phyloP scores from a whole-genome alignment of 1,284 basidiomycete genomes.

The Ceratobasidium sp. region DNA sequence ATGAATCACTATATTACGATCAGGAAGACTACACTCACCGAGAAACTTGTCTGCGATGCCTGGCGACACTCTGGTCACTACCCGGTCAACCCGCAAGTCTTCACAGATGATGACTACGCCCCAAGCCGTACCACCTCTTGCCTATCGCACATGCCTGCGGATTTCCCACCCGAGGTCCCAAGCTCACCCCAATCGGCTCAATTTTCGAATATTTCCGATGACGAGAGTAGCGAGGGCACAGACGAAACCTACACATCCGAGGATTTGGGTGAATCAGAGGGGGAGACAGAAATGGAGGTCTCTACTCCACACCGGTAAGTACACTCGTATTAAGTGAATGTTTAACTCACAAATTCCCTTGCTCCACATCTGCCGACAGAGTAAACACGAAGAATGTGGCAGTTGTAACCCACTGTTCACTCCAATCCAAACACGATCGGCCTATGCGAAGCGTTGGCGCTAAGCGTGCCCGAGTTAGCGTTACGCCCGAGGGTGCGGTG shows the following conservation, averaged over 20 bases:
- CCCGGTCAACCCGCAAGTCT: constrained; percentile 28
- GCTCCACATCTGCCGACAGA: not conserved
- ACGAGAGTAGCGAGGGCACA: no score
- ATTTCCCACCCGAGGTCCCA: not conserved
- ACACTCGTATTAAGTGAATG: no score
- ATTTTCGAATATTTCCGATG: not conserved
- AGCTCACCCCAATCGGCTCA: not conserved
- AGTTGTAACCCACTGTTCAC: not conserved
- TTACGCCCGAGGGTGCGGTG: not conserved
- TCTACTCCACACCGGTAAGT: no score
- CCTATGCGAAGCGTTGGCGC: no score
- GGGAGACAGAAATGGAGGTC: not conserved
- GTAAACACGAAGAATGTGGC: not conserved
- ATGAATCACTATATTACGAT: constrained; percentile 38
- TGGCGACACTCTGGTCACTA: constrained; percentile 25
- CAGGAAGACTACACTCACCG: not conserved
- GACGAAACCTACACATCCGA: not conserved
- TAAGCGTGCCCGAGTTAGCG: not conserved
- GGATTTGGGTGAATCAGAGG: not conserved
- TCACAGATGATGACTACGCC: constrained; percentile 30
- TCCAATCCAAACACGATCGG: not conserved
- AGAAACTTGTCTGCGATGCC: constrained; percentile 1
- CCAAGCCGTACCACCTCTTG: constrained; percentile 38
- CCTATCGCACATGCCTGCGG: constrained; percentile 1
- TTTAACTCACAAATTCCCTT: not conserved